phyloP scores from a whole-genome alignment of 495 filamentous ascomycete species.

The Jackrogersella multiformis region DNA sequence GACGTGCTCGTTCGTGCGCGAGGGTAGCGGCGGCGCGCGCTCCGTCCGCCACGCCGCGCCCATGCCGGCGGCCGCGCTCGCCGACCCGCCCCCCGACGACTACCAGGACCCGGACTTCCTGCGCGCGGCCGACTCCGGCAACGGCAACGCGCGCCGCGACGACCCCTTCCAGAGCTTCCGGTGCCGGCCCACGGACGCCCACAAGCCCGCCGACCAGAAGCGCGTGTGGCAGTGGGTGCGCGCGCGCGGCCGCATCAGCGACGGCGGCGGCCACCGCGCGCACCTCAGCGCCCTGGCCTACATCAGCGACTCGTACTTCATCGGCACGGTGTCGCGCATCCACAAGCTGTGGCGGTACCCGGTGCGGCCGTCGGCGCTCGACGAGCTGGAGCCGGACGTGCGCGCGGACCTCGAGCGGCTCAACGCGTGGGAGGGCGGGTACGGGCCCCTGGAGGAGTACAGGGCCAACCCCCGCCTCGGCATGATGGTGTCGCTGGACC shows the following conservation, averaged over 20 bases:
- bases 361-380: conserved; percentile 49
- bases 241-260: conserved; percentile 75
- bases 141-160: conserved; percentile 15
- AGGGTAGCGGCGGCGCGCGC: conserved; percentile 68
- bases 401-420: conserved; percentile 45
- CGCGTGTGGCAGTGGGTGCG: conserved; percentile 84
- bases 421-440: conserved; percentile 52
- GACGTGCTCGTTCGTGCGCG: conserved; percentile 85
- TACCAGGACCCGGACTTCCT: conserved; percentile 50
- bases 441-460: conserved; percentile 18
- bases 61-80: conserved; percentile 61
- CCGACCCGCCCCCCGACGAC: conserved; percentile 50
- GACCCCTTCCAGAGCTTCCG: conserved; percentile 68
- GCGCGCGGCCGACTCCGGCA: conserved; percentile 1
- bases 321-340: conserved; percentile 82
- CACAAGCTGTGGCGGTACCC: conserved; percentile 75
- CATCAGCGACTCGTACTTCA: conserved; percentile 90
- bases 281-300: conserved; percentile 91
- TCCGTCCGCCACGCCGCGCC: conserved; percentile 67
- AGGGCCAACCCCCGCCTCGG: conserved; percentile 67
- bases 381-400: conserved; percentile 46
- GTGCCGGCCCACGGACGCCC: conserved; percentile 60
- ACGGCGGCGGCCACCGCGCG: conserved; percentile 75
- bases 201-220: conserved; percentile 59
- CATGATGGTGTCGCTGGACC: conserved; percentile 95